phyloP scores from a whole-genome alignment of 106 monocot species.

The Allium sativum region DNA sequence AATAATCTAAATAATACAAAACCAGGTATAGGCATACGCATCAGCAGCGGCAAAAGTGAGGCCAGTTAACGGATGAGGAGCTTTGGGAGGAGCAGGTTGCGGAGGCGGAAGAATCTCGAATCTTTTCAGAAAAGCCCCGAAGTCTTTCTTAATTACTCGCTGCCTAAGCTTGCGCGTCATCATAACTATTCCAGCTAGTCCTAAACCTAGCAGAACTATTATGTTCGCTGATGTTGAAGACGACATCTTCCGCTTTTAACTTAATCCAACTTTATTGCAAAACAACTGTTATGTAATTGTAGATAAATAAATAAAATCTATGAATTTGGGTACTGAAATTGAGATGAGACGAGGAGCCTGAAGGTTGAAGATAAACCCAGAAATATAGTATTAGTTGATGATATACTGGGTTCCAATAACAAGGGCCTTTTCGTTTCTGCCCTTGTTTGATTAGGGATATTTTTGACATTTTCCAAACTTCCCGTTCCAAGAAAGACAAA shows the following conservation, averaged over 20 bases:
- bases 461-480: too few species aligned
- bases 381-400: too few species aligned
- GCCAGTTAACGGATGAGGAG: slow-evolving; percentile 72
- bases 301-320: too few species aligned
- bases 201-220: slow-evolving; percentile 76
- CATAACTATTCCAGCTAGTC: slow-evolving; percentile 70
- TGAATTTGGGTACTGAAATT: neutral
- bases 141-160: slow-evolving; percentile 48
- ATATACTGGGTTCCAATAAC: too few species aligned
- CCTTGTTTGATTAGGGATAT: too few species aligned
- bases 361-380: slow-evolving; percentile 3
- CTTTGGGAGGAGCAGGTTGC: slow-evolving; percentile 81
- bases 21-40: slow-evolving; percentile 27
- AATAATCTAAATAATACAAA: too few species aligned
- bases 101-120: slow-evolving; percentile 94
- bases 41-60: slow-evolving; percentile 90
- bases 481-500: too few species aligned
- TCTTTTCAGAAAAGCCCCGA: slow-evolving; percentile 79
- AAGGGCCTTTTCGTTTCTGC: too few species aligned
- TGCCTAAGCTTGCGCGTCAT: slow-evolving; percentile 37
- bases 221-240: slow-evolving; percentile 37
- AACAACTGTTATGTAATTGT: too few species aligned
- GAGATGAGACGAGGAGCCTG: neutral
- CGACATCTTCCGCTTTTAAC: neutral
- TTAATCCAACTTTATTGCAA: too few species aligned